Percentiles rank a stretch among this genome's conserved stretches.
phyloP scores from a whole-genome alignment of 108 stramenopile genomes.

The Epipyxis sp. region DNA sequence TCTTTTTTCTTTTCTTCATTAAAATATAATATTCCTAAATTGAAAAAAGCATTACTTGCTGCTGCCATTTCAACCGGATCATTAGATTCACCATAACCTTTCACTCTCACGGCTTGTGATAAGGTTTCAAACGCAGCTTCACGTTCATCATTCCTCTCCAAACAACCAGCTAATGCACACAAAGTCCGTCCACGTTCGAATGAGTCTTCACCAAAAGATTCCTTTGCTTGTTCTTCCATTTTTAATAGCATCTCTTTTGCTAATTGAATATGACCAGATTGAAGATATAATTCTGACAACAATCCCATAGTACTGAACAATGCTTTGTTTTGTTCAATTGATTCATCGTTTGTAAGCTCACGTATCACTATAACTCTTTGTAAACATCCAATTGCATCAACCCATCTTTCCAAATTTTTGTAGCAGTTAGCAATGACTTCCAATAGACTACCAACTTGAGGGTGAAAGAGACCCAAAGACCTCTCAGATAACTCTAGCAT shows the following conservation, averaged over 20 bases:
- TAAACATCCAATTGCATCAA: neutral
- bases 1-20: neutral
- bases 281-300: neutral
- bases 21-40: neutral
- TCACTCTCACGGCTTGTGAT: neutral
- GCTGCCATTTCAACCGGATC: neutral
- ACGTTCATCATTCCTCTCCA: neutral
- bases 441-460: neutral
- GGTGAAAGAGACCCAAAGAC: neutral
- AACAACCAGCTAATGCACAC: neutral
- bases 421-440: neutral
- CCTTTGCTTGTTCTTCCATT: neutral
- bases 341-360: neutral
- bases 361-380: neutral
- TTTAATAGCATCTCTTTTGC: neutral
- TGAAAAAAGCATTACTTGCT: neutral
- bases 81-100: neutral
- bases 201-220: neutral
- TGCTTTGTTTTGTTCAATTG: neutral
- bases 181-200: neutral
- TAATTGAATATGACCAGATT: neutral
- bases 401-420: neutral
- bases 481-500: neutral
- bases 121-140: neutral
- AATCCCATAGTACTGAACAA: neutral